Base-by-base conservation (phyloP, 106 monocot species). In the Posidonia australis region DNA sequence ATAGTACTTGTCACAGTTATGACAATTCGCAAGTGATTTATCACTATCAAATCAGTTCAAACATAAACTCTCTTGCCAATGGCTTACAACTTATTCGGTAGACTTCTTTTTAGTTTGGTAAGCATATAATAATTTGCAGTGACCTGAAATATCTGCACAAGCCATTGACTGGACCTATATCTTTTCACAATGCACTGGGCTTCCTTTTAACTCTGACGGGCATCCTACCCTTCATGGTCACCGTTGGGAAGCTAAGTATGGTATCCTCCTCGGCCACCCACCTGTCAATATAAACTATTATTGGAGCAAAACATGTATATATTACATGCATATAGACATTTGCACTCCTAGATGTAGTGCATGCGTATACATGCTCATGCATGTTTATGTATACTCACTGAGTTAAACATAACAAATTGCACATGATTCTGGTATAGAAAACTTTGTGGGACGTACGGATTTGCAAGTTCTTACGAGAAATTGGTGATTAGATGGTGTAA, bases 261-360 rank as follows among this genome's bases (percentile, higher is more conserved):
- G 27, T 43, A 30, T 69, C 69, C 58, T 69, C 58, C 69, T 69
- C 69, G 5, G 58, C 69, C 24, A 58, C 58, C 69, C 69, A 69
- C 42, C 69, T 69, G 44, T 55, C 26, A 58, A 25, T 25, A 22
- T 26, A 22, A 27, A 23, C 26, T 26, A 16, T 27, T 56, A 56
- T 27, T 17, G 1, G 18, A 16, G 9, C 30, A 58, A 4, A 30
- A 28, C 13, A 0, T 58, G 27, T 16, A 19, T 53, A 53, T 36
- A 36, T 7, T 7, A 36, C 36, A 36, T 36, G 7, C 7, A 24
- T n/a, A 53, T 21, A 23, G 1, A 18, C 20, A 53, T 53, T 21
- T 9, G 52, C 9, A 7, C 36, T 36, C 36, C 36, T 7, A 36
- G 36, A 7, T 7, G 36, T 7, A 7, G 7, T 36, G 36, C 36